A percentile compares a stretch with the other conserved stretches of the same genome.
Evolutionary conservation across 2,329 filamentous ascomycete species (phyloP).

Genomic region (Aspergillus candidus): DNA sequence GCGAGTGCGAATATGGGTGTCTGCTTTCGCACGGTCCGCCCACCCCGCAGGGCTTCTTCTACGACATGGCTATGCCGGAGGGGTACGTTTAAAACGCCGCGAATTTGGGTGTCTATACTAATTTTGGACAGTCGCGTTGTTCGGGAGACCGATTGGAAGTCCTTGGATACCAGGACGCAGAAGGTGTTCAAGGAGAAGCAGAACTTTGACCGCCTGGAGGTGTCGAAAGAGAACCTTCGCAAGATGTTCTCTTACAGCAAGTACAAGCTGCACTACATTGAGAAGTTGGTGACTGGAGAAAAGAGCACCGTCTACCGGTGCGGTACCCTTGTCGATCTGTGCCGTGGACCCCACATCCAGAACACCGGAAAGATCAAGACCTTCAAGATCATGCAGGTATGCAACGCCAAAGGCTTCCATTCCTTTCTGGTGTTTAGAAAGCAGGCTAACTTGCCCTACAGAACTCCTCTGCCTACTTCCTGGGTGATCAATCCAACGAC

Average conservation of each 20-base stretch:
- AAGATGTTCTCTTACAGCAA: slow-evolving; percentile 98
- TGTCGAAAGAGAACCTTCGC: slow-evolving; percentile 84
- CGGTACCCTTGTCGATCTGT: slow-evolving; percentile 90
- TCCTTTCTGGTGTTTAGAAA: neutral
- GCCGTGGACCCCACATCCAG: slow-evolving; percentile 88
- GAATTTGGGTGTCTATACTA: slow-evolving; percentile 8
- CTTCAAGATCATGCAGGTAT: slow-evolving; percentile 80
- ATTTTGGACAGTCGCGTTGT: slow-evolving; percentile 51
- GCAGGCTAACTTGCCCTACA: slow-evolving; percentile 22
- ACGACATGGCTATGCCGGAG: slow-evolving; percentile 83
- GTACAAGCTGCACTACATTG: slow-evolving; percentile 97
- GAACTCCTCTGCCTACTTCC: slow-evolving; percentile 80
- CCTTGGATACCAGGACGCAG: slow-evolving; percentile 71
- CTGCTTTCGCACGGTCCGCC: slow-evolving; percentile 90
- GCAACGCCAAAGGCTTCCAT: slow-evolving; percentile 1
- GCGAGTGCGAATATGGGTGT: slow-evolving; percentile 84
- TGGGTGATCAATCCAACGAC: slow-evolving; percentile 89
- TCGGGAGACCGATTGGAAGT: slow-evolving; percentile 72
- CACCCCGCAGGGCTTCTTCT: slow-evolving; percentile 90
- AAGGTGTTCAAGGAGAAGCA: slow-evolving; percentile 96
- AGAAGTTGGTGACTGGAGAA: slow-evolving; percentile 85
- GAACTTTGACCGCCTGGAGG: slow-evolving; percentile 79
- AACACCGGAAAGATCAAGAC: slow-evolving; percentile 91
- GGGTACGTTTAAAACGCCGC: slow-evolving; percentile 36
- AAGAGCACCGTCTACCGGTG: slow-evolving; percentile 92